These are phyloP conservation scores for Aspergillus baeticus DNA, from an alignment of 495 filamentous ascomycete genomes.

Conservation along the genomic window DNA sequence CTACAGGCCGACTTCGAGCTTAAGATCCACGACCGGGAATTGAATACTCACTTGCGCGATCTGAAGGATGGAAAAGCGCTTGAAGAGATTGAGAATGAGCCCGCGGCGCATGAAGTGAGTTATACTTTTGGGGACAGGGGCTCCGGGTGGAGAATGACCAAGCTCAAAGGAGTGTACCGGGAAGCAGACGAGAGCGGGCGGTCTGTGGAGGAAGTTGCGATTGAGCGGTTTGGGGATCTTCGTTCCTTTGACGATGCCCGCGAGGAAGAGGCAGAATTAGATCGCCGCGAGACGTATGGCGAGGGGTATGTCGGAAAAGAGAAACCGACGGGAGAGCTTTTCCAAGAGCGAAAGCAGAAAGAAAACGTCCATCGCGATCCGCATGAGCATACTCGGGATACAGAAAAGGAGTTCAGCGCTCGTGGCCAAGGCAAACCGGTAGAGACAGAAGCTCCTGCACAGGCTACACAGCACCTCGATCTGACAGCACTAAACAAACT, in stretches of 20 bases:
- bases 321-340: conserved; percentile 86
- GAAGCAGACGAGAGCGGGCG: conserved; percentile 70
- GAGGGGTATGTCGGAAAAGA: conserved; percentile 82
- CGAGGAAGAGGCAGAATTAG: conserved; percentile 92
- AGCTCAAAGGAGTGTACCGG: conserved; percentile 81
- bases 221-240: conserved; percentile 78
- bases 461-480: conserved; percentile 55
- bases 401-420: conserved; percentile 45
- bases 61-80: conserved; percentile 55
- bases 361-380: conserved; percentile 39
- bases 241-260: conserved; percentile 88
- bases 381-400: conserved; percentile 29
- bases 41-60: conserved; percentile 72
- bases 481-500: conserved; percentile 82
- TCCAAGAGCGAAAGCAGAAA: conserved; percentile 66
- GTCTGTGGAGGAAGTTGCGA: conserved; percentile 74
- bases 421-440: conserved; percentile 41
- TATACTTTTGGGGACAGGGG: conserved; percentile 92
- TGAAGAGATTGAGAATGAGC: conserved; percentile 50
- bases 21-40: conserved; percentile 75
- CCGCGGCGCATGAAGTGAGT: conserved; percentile 61
- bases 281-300: conserved; percentile 80
- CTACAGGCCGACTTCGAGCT: conserved; percentile 68
- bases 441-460: conserved; percentile 37
- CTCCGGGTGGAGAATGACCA: conserved; percentile 93